Conservation (phyloP, 371 early-diverging fungal genomes). For the Hamiltosporidium tvaerminnensis region DNA sequence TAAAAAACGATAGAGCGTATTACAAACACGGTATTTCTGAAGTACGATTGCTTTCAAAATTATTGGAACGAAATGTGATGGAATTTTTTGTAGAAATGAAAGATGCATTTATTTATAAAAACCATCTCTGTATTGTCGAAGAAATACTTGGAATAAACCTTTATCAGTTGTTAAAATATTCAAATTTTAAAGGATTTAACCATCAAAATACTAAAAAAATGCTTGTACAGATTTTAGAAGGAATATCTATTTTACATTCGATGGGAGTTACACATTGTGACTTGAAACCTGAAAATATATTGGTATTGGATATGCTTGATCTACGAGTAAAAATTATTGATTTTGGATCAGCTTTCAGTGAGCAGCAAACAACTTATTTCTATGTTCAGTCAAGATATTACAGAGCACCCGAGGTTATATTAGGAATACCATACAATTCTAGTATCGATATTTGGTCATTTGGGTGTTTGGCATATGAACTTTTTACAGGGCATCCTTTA, state of each 20-base stretch:
- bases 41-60: constrained; percentile 51
- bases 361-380: constrained; percentile 64
- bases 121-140: constrained; percentile 76
- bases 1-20: constrained; percentile 75
- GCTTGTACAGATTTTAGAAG: constrained; percentile 67
- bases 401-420: constrained; percentile 78
- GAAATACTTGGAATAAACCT: constrained; percentile 77
- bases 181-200: constrained; percentile 67
- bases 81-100: constrained; percentile 56
- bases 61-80: constrained; percentile 12
- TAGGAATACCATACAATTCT: constrained; percentile 59
- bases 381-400: constrained; percentile 89
- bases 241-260: constrained; percentile 61
- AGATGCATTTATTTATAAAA: constrained; percentile 67
- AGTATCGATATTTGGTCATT: constrained; percentile 39
- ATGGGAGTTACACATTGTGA: constrained; percentile 83
- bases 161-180: constrained; percentile 74
- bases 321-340: constrained; percentile 82
- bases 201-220: constrained; percentile 65
- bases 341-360: constrained; percentile 80
- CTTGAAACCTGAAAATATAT: constrained; percentile 85
- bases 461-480: constrained; percentile 42
- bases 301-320: constrained; percentile 64
- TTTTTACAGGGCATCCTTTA: constrained; percentile 34
- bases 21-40: constrained; percentile 77